Base-by-base conservation (phyloP, 768 basidiomycete species). In the Daedaleopsis sinensis region DNA sequence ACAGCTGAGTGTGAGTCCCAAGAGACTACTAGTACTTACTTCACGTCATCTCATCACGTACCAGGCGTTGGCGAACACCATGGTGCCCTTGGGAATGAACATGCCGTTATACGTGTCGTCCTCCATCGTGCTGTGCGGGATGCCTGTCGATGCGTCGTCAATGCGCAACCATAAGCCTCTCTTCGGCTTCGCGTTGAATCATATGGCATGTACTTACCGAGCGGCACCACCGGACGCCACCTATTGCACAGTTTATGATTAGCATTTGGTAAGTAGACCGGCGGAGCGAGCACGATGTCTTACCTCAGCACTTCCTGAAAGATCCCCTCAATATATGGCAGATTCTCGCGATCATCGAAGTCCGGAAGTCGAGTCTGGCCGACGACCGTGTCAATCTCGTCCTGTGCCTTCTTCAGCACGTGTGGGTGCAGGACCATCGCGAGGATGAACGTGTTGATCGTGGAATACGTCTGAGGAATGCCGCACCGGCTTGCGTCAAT, bases 101-200 rank as follows among this genome's bases (percentile, higher is more conserved):
- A 65, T 65, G 13, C 69, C 71, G 36, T 67, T 54, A 50, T 68
- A 73, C 24, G 55, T 63, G 52, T 72, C 71, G 39, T 70, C 71
- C 56, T 66, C 32, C 47, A 55, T 62, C 36, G 65, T 55, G 43
- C 49, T 51, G 57, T 71, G 70, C 18, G 70, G 68, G 18, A 71
- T 46, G 18, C 64, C 70, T 68, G 42, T 8, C 7, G 15, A 6
- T 35, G 35, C 42, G 9, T 21, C 15, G 51, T 49, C 3, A 32
- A 18, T 18, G 35, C 23, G 32, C 38, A 36, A 37, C 3, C 39
- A 42, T 42, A 12, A 42, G 39, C 39, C 3, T 42, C 10, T 11
- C 11, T 18, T 3, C 39, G 13, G 39, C 39, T 42, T 32, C 27
- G 27, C 39, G 18, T 42, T 42, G 5, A 18, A 13, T 42, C 42